Percentiles rank a stretch among this genome's conserved stretches.
Conservation (phyloP, 768 basidiomycete species). For the Pleurotus sapidus region DNA sequence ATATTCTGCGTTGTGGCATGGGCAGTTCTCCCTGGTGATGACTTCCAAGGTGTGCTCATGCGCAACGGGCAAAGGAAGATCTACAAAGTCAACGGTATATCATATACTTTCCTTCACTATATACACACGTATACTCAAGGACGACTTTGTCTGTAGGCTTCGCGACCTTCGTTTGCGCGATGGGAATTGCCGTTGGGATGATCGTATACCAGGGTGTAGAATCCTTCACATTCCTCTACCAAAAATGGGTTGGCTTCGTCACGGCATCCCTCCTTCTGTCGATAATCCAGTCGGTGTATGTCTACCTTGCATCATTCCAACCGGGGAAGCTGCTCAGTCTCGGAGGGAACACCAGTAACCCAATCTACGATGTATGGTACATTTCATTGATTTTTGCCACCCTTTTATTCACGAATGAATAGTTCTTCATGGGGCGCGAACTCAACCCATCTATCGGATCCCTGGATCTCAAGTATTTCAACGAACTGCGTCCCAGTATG, state of each 20-base stretch:
- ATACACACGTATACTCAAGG: constrained; percentile 1
- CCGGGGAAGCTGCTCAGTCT: constrained; percentile 72
- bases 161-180: constrained; percentile 75
- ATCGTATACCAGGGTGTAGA: constrained; percentile 72
- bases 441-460: constrained; percentile 85
- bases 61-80: constrained; percentile 72
- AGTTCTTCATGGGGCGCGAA: constrained; percentile 92
- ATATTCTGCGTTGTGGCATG: constrained; percentile 77
- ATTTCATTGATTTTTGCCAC: not conserved
- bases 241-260: constrained; percentile 86
- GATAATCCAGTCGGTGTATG: constrained; percentile 63
- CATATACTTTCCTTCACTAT: constrained; percentile 7
- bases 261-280: constrained; percentile 83
- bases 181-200: constrained; percentile 69
- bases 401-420: constrained; percentile 5
- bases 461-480: constrained; percentile 63
- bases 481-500: constrained; percentile 84
- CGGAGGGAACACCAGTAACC: constrained; percentile 84
- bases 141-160: constrained; percentile 52
- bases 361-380: constrained; percentile 80
- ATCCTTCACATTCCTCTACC: constrained; percentile 84
- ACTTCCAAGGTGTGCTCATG: constrained; percentile 63
- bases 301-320: constrained; percentile 70
- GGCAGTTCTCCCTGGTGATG: constrained; percentile 71
- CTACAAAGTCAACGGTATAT: constrained; percentile 93